A percentile compares a stretch with the other conserved stretches of the same genome.
These are phyloP conservation scores for Coelastrella sp. DNA, from an alignment of 139 green algal species.

Conservation along the genomic window DNA sequence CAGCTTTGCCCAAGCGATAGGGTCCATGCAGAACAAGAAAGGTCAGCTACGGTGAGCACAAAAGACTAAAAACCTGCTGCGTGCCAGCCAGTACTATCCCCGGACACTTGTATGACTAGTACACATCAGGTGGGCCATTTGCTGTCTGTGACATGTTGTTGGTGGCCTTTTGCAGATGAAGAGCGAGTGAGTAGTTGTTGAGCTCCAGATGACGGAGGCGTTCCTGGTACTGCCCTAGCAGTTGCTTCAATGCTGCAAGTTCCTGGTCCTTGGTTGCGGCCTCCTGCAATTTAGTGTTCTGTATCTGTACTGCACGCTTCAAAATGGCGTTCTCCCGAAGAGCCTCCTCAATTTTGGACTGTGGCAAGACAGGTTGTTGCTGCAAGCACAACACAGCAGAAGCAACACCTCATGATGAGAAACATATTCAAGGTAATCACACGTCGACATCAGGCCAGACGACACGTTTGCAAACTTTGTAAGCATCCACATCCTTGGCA, in stretches of 20 bases:
- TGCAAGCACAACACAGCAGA: background rate
- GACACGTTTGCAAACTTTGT: too few relatives aligned
- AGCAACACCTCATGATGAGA: too few relatives aligned
- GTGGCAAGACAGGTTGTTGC: background rate
- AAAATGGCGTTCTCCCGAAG: conserved; percentile 77
- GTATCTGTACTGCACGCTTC: conserved; percentile 88
- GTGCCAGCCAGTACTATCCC: too few relatives aligned
- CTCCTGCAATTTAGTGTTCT: conserved; percentile 77
- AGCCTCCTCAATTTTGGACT: conserved; percentile 39
- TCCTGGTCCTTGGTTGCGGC: conserved; percentile 59
- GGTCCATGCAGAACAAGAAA: too few relatives aligned
- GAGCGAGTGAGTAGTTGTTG: conserved; percentile 81
- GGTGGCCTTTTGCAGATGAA: conserved; percentile 82
- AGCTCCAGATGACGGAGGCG: conserved; percentile 74
- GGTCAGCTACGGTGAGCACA: too few relatives aligned
- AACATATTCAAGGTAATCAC: too few relatives aligned
- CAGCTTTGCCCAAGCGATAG: too few relatives aligned
- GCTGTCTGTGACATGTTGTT: conserved; percentile 16
- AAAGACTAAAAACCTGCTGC: too few relatives aligned
- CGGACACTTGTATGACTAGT: too few relatives aligned
- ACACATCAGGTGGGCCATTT: conserved; percentile 70
- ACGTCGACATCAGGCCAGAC: too few relatives aligned
- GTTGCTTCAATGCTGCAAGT: conserved; percentile 58
- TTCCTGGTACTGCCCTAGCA: conserved; percentile 73
- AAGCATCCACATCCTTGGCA: too few relatives aligned